Conservation (phyloP, 805 yeast species). For the Saccharomycopsis sp. region DNA sequence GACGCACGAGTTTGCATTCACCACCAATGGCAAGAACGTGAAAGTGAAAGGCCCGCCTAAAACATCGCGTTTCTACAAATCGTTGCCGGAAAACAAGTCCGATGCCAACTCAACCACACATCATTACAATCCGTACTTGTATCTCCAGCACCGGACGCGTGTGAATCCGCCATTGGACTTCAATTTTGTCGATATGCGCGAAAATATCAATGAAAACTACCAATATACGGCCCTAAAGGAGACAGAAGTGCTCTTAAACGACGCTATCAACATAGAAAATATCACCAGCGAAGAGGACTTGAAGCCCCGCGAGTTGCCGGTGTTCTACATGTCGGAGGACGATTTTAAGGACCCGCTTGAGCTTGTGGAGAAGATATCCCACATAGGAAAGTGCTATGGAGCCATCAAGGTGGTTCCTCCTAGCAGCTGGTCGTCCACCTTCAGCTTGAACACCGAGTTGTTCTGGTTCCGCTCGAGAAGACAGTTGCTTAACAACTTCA, state of each 20-base stretch:
- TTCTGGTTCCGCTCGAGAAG: slow-evolving; percentile 47
- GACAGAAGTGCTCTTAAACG: slow-evolving; percentile 17
- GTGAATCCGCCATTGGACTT: slow-evolving; percentile 32
- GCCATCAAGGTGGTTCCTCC: slow-evolving; percentile 65
- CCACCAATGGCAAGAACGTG: neutral
- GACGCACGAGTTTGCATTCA: neutral
- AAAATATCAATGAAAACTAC: slow-evolving; percentile 23
- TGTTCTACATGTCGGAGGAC: slow-evolving; percentile 39
- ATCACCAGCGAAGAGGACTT: neutral
- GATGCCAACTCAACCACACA: slow-evolving; percentile 17
- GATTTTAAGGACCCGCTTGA: slow-evolving; percentile 52
- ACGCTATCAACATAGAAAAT: slow-evolving; percentile 3
- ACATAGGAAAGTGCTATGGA: slow-evolving; percentile 47
- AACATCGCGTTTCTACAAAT: slow-evolving; percentile 19
- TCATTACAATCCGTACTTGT: slow-evolving; percentile 31
- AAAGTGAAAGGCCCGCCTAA: slow-evolving; percentile 17
- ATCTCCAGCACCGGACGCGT: slow-evolving; percentile 32
- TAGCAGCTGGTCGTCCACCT: slow-evolving; percentile 29
- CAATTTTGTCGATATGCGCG: slow-evolving; percentile 29
- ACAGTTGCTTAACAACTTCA: slow-evolving; percentile 39
- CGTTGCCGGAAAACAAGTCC: slow-evolving; percentile 15
- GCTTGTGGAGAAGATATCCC: slow-evolving; percentile 42
- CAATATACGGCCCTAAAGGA: slow-evolving; percentile 14
- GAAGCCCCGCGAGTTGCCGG: slow-evolving; percentile 32
- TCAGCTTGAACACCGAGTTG: slow-evolving; percentile 37